These are phyloP conservation scores for Cymbopogon citratus DNA, from an alignment of 176 grass and related monocot species.

Conservation along the genomic window DNA sequence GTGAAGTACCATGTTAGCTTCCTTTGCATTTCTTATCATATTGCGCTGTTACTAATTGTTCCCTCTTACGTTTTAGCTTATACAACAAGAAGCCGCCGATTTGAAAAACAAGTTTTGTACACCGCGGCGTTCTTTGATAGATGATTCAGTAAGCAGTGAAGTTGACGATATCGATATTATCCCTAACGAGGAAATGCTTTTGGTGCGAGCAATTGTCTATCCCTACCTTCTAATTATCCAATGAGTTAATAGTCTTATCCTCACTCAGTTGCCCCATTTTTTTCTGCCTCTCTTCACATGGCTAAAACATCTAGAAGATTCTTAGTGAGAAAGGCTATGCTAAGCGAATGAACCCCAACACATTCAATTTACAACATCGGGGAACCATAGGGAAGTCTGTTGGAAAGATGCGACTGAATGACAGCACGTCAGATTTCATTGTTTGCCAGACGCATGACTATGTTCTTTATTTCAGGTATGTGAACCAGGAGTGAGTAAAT, in stretches of 20 bases:
- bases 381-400: conserved; percentile 98
- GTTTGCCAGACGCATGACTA: conserved; percentile 88
- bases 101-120: conserved; percentile 84
- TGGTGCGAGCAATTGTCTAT: conserved; percentile 47
- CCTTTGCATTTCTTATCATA: conserved; percentile 1
- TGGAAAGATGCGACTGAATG: conserved; percentile 95
- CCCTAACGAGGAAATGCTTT: conserved; percentile 93
- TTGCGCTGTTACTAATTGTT: conserved; percentile 17
- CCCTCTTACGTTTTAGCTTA: conserved; percentile 56
- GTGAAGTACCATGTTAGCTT: not conserved
- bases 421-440: conserved; percentile 86
- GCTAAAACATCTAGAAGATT: conserved; percentile 41
- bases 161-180: conserved; percentile 96
- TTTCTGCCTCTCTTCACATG: conserved; percentile 22
- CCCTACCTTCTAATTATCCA: not conserved
- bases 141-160: conserved; percentile 58
- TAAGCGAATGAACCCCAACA: conserved; percentile 94
- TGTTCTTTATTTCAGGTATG: conserved; percentile 96
- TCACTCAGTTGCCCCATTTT: not conserved
- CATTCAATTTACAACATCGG: conserved; percentile 71
- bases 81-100: conserved; percentile 79
- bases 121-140: conserved; percentile 66
- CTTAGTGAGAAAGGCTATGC: conserved; percentile 95
- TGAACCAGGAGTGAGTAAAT: not conserved
- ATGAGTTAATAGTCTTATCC: not conserved